phyloP scores from a whole-genome alignment of 2,329 filamentous ascomycete genomes.

The Ascochyta lentis region DNA sequence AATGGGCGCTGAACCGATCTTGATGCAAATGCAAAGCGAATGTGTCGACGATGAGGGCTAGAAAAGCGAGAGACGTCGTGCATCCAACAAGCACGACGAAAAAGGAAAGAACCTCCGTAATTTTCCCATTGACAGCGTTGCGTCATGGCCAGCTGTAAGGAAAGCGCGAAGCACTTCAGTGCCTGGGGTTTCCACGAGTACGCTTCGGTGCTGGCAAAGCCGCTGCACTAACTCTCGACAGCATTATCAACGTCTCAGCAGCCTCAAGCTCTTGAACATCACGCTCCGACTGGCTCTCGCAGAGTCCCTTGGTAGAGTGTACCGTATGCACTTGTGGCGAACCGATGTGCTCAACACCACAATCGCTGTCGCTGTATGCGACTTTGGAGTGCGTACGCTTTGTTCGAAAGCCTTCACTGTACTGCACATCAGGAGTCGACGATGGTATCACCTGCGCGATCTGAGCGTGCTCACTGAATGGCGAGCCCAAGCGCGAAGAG shows the following conservation, averaged over 20 bases:
- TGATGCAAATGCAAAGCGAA: no score
- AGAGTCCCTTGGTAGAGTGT: not conserved
- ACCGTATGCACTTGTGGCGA: not conserved
- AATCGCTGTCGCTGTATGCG: not conserved
- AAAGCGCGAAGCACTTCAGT: conserved; percentile 14
- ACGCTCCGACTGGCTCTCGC: not conserved
- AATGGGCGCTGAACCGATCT: no score
- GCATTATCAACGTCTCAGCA: conserved; percentile 45
- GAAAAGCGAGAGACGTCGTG: conserved; percentile 6
- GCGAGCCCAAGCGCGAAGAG: conserved; percentile 16
- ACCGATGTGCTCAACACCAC: not conserved
- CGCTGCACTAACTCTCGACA: conserved; percentile 31
- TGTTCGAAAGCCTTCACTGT: conserved; percentile 18
- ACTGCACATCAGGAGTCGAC: conserved; percentile 20
- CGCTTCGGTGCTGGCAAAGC: conserved; percentile 36
- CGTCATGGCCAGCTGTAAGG: not conserved
- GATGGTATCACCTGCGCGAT: conserved; percentile 19
- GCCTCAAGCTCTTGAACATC: conserved; percentile 31
- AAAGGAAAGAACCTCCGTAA: not conserved
- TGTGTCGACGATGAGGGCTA: conserved; percentile 22
- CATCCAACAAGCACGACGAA: not conserved
- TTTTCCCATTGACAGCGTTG: not conserved
- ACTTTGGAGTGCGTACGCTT: conserved; percentile 43
- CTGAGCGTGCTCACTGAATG: conserved; percentile 7
- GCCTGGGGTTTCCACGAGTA: conserved; percentile 37